A percentile compares a stretch with the other conserved stretches of the same genome.
phyloP scores from a whole-genome alignment of 2,329 filamentous ascomycete genomes.

The Phaeomoniella chlamydospora region DNA sequence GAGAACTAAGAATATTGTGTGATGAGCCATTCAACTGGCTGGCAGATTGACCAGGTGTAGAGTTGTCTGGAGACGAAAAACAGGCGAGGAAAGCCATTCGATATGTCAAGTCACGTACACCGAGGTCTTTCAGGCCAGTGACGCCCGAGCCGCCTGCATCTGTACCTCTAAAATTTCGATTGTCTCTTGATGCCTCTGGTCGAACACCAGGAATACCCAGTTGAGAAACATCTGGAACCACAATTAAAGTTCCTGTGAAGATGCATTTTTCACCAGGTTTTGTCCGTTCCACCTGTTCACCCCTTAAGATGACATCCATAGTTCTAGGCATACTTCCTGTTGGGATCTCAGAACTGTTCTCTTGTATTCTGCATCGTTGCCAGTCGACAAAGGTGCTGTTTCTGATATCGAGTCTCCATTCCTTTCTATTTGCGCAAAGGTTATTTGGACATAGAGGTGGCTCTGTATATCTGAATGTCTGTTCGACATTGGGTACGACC shows the following conservation, averaged over 20 bases:
- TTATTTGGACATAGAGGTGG: conserved; percentile 87
- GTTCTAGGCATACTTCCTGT: conserved; percentile 97
- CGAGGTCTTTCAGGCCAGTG: conserved; percentile 76
- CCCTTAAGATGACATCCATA: conserved; percentile 90
- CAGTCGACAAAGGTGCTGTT: conserved; percentile 98
- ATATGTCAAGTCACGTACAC: conserved; percentile 75
- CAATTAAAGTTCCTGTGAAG: conserved; percentile 90
- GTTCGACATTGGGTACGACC: conserved; percentile 80
- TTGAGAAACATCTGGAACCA: conserved; percentile 93
- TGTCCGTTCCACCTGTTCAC: conserved; percentile 92
- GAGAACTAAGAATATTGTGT: conserved; percentile 68
- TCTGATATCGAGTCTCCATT: conserved; percentile 94
- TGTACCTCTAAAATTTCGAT: conserved; percentile 56
- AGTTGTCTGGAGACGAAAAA: conserved; percentile 85
- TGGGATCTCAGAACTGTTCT: conserved; percentile 95
- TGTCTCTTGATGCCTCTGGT: conserved; percentile 73
- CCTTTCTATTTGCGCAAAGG: conserved; percentile 73
- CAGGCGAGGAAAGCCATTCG: conserved; percentile 83
- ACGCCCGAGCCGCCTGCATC: conserved; percentile 78
- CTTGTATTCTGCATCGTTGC: conserved; percentile 96
- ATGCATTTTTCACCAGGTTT: conserved; percentile 98
- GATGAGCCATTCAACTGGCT: conserved; percentile 59
- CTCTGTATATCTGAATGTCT: conserved; percentile 95
- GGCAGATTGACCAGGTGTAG: conserved; percentile 60
- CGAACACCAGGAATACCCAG: conserved; percentile 75